phyloP scores from a whole-genome alignment of 2,329 filamentous ascomycete species.

The Grosmannia serpens region DNA sequence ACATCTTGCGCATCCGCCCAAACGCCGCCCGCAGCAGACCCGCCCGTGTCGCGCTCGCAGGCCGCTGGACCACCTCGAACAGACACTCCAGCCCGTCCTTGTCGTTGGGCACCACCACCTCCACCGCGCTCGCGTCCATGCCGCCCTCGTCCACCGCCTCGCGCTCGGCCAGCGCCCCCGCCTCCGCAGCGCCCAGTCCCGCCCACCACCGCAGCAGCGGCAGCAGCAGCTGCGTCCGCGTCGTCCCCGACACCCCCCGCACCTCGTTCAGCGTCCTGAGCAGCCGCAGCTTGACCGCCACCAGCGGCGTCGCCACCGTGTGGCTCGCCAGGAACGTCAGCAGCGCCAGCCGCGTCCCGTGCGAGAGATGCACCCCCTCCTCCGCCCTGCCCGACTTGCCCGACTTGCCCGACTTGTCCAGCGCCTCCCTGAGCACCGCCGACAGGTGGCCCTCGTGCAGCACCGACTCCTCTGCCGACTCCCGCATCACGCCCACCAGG shows the following conservation, averaged over 20 bases:
- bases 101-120: constrained; percentile 43
- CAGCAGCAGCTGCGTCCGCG: constrained; percentile 65
- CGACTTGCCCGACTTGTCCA: constrained; percentile 35
- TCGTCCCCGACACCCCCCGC: constrained; percentile 56
- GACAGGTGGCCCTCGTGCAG: constrained; percentile 64
- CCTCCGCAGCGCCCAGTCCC: constrained; percentile 37
- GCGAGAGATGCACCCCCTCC: constrained; percentile 30
- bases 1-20: constrained; percentile 56
- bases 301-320: constrained; percentile 53
- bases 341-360: constrained; percentile 52
- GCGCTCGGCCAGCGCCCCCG: constrained; percentile 31
- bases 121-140: constrained; percentile 29
- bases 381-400: constrained; percentile 6
- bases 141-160: constrained; percentile 15
- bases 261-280: constrained; percentile 62
- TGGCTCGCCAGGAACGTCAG: constrained; percentile 66
- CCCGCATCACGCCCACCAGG: constrained; percentile 40
- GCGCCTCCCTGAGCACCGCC: constrained; percentile 45
- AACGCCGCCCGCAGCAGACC: constrained; percentile 57
- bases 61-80: constrained; percentile 33
- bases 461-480: constrained; percentile 72
- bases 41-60: constrained; percentile 29
- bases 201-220: constrained; percentile 64
- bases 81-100: constrained; percentile 38
- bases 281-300: constrained; percentile 58